Evolutionary conservation across 169 alveolate genomes (phyloP), one percentile per base, ranked within the genome.

Genomic region (Plasmodium adleri): DNA sequence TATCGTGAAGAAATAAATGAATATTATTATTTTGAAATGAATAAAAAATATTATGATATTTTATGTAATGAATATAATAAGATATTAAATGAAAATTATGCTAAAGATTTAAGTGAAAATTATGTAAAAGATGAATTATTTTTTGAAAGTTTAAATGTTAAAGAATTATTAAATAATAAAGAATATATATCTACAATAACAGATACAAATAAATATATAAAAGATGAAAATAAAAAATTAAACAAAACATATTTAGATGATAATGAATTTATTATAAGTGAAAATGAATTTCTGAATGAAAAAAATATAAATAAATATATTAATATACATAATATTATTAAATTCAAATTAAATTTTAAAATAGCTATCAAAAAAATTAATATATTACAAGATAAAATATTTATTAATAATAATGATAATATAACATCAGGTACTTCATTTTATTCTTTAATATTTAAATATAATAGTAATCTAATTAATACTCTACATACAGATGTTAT

Each of bases 301-400:
- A 78, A 8, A 17, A 45, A 13, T 60, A 45, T 78, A 15, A 52
- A 45, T 20, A 78, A 20, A n/a, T 64, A 64, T 59, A 78, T 78
- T 22, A 67, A 50, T 15, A 15, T 47, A 45, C 71, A 78, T 45
- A 66, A 78, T 45, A 39, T 52, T 45, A 64, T 78, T 12, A 78
- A 78, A 64, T 78, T 78, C 47, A 78, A 78, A 24, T 39, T 78
- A 58, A 78, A 67, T 39, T 78, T 78, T 26, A 78, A 66, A 52
- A 78, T 78, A 47, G 89, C 89, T 20, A 22, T 78, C 7, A 78
- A 59, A 26, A 78, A 78, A 64, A 78, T 78, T 64, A 78, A 63
- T 7, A 28, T 5, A 28, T 7, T 66, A 20, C 59, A 50, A 58
- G 88, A 74, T 49, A 7, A 39, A 6, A 20, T 12, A 45, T 9